Evolutionary conservation across 2,329 filamentous ascomycete genomes (phyloP).

Genomic region (Scortechinia acanthostroma): DNA sequence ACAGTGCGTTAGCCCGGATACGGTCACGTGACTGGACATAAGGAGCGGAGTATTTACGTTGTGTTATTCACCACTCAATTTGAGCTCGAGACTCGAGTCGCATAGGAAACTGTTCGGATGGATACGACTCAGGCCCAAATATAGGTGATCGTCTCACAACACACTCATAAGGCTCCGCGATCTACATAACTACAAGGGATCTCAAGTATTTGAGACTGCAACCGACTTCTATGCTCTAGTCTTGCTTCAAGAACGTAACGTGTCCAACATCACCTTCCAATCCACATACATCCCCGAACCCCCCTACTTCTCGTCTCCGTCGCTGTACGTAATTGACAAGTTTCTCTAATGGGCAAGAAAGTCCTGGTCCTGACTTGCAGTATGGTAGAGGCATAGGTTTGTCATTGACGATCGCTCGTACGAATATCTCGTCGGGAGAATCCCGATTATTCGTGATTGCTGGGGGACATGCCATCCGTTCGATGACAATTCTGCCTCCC

Average conservation of each 20-base stretch:
- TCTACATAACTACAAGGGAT: too few species aligned
- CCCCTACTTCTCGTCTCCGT: slow-evolving; percentile 30
- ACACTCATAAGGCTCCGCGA: too few species aligned
- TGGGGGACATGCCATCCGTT: slow-evolving; percentile 34
- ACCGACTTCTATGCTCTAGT: slow-evolving; percentile 6
- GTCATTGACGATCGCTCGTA: slow-evolving; percentile 50
- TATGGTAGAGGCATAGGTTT: slow-evolving; percentile 37
- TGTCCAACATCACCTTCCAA: slow-evolving; percentile 25
- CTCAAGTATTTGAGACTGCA: too few species aligned
- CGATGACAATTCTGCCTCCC: slow-evolving; percentile 44
- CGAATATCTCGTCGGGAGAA: slow-evolving; percentile 18
- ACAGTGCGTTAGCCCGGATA: background rate
- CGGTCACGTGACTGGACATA: background rate
- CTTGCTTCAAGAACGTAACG: slow-evolving; percentile 41
- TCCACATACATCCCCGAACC: slow-evolving; percentile 38
- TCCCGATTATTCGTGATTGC: slow-evolving; percentile 7
- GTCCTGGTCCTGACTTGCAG: slow-evolving; percentile 34
- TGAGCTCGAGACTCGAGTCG: too few species aligned
- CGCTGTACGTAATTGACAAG: slow-evolving; percentile 29
- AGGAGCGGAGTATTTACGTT: too few species aligned
- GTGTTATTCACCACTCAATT: too few species aligned
- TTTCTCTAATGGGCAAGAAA: slow-evolving; percentile 32
- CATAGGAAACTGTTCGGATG: too few species aligned
- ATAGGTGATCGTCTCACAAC: too few species aligned
- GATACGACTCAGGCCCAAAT: too few species aligned